A percentile compares a stretch with the other conserved stretches of the same genome.
Conservation (phyloP, 164 flowering plant species). For the Umbellularia californica region DNA sequence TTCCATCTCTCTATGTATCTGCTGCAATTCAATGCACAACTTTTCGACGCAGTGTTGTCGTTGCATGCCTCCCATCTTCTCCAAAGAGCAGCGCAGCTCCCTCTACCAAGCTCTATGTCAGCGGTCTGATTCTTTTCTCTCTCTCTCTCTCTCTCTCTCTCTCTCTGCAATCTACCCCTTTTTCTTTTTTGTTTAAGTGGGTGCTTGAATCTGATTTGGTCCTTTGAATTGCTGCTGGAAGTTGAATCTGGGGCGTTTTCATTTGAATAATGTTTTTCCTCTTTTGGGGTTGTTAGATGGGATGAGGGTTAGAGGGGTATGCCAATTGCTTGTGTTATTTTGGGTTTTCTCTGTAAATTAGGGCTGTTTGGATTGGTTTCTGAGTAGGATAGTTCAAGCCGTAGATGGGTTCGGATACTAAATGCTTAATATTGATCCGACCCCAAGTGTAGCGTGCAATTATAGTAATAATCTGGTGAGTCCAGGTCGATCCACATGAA, state of each 20-base stretch:
- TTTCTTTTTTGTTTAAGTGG: background rate
- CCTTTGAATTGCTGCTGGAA: background rate
- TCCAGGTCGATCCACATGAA: no score
- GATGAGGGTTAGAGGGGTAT: background rate
- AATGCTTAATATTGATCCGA: no score
- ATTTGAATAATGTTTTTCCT: background rate
- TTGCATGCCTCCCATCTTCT: conserved; percentile 21
- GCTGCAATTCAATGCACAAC: conserved; percentile 9
- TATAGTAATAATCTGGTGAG: no score
- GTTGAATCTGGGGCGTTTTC: background rate
- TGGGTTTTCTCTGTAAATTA: background rate
- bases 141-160: background rate
- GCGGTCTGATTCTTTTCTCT: conserved; percentile 35
- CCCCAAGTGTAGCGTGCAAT: no score
- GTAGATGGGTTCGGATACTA: no score
- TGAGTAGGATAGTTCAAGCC: background rate
- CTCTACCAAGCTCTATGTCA: conserved; percentile 48
- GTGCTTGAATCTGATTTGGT: background rate
- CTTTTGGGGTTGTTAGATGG: background rate
- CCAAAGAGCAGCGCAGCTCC: conserved; percentile 7
- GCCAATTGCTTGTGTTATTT: background rate
- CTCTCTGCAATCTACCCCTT: background rate
- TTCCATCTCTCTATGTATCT: conserved; percentile 10
- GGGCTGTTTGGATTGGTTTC: background rate
- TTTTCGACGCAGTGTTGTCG: conserved; percentile 8